These are phyloP conservation scores for Alternaria sp. DNA, from an alignment of 2,329 filamentous ascomycete genomes.

Conservation along the genomic window DNA sequence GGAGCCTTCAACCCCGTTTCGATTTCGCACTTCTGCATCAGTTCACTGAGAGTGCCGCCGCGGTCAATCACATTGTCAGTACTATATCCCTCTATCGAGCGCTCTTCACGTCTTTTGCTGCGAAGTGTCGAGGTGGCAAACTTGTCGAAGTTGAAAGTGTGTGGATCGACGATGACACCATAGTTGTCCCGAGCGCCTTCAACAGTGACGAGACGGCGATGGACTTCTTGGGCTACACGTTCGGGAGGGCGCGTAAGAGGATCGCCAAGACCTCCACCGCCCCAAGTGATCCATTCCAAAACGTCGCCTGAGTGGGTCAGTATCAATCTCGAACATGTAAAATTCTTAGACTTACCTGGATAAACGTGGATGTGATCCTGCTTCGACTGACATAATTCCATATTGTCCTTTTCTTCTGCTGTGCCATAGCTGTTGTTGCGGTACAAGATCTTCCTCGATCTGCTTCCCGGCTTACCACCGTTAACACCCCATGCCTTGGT, in stretches of 20 bases:
- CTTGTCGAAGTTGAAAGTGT: conserved; percentile 49
- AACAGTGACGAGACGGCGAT: conserved; percentile 55
- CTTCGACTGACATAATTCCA: conserved; percentile 55
- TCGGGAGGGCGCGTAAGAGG: conserved; percentile 54
- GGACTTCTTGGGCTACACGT: conserved; percentile 58
- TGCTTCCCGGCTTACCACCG: conserved; percentile 55
- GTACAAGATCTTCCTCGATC: conserved; percentile 56
- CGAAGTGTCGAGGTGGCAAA: conserved; percentile 50
- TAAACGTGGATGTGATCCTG: conserved; percentile 58
- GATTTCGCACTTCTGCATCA: conserved; percentile 48
- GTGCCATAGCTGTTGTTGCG: conserved; percentile 51
- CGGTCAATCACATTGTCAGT: conserved; percentile 51
- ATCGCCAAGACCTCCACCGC: conserved; percentile 59
- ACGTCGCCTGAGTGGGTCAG: conserved; percentile 50
- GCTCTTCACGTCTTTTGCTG: conserved; percentile 38
- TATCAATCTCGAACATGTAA: background rate
- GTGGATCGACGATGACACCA: conserved; percentile 54
- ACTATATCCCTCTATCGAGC: conserved; percentile 25
- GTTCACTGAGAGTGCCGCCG: conserved; percentile 53
- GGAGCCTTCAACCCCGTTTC: conserved; percentile 57
- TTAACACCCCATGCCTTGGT: conserved; percentile 61
- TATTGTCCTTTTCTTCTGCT: conserved; percentile 44
- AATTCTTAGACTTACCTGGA: conserved; percentile 35
- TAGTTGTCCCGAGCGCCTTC: conserved; percentile 56
- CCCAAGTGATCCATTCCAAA: conserved; percentile 62